These are phyloP conservation scores for Aspergillus japonicus DNA, from an alignment of 2,329 filamentous ascomycete species.

Conservation along the genomic window DNA sequence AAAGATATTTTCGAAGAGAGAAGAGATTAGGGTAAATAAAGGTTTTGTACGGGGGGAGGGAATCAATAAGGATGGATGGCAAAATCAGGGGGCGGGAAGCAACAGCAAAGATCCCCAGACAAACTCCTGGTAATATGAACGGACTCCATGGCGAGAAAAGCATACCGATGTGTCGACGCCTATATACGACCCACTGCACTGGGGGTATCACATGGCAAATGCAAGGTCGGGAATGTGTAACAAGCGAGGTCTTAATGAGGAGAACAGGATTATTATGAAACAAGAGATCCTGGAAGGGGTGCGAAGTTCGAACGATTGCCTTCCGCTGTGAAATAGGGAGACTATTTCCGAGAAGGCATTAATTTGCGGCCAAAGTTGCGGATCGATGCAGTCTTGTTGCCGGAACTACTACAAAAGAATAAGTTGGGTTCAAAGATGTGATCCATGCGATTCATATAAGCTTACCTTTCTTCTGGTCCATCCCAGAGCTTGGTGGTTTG, in stretches of 20 bases:
- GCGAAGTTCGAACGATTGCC: neutral
- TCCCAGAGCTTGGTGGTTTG: conserved; percentile 24
- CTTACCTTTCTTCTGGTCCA: conserved; percentile 36
- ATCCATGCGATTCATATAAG: neutral
- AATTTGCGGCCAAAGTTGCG: conserved; percentile 40
- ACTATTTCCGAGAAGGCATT: conserved; percentile 28
- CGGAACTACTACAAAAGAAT: conserved; percentile 8
- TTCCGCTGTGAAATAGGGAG: neutral
- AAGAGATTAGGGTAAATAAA: neutral
- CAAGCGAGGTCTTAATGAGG: conserved; percentile 2
- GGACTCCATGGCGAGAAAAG: conserved; percentile 2
- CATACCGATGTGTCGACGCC: conserved; percentile 21
- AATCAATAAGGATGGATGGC: neutral
- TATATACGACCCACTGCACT: conserved; percentile 25
- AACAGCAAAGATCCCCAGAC: conserved; percentile 1
- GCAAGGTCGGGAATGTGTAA: conserved; percentile 11
- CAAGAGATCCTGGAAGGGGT: neutral
- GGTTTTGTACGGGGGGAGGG: neutral
- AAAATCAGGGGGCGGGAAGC: neutral
- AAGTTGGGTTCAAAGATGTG: neutral
- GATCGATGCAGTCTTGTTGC: conserved; percentile 32
- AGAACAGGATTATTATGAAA: neutral
- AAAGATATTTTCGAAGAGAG: neutral
- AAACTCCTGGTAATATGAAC: conserved; percentile 2
- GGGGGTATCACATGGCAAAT: conserved; percentile 25